These are phyloP conservation scores for Tinospora cordifolia DNA, from an alignment of 164 flowering plant genomes.

Conservation along the genomic window DNA sequence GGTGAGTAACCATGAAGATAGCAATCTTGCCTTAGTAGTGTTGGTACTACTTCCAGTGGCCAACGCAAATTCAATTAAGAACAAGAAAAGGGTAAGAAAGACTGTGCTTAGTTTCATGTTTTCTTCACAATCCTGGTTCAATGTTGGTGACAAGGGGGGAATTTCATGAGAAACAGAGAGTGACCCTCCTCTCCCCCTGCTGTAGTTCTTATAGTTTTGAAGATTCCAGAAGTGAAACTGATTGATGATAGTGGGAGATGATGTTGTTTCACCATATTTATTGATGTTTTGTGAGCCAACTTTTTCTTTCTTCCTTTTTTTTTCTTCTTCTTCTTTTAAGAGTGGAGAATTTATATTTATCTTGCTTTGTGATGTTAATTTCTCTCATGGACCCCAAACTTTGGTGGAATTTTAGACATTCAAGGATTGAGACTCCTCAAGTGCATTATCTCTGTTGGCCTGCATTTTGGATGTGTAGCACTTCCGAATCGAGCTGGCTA, in stretches of 20 bases:
- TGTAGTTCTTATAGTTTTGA: no score
- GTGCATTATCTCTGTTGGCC: no score
- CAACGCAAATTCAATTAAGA: slow-evolving; percentile 1
- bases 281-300: no score
- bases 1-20: background rate
- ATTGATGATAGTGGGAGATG: no score
- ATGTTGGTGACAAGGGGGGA: background rate
- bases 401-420: background rate
- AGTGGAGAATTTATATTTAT: background rate
- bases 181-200: background rate
- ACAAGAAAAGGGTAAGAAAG: slow-evolving; percentile 6
- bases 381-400: background rate
- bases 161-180: background rate
- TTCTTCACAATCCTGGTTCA: background rate
- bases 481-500: no score
- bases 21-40: slow-evolving; percentile 9
- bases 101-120: slow-evolving; percentile 6
- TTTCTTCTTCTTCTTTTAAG: background rate
- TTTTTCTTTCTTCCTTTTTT: no score
- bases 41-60: background rate
- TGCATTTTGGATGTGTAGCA: no score
- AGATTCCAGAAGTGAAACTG: background rate
- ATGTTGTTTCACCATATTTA: no score
- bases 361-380: no score
- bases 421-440: no score